Percentiles rank a stretch among this genome's conserved stretches.
Evolutionary conservation across 345 rosid species (phyloP).

Genomic region (Citrus maxima): DNA sequence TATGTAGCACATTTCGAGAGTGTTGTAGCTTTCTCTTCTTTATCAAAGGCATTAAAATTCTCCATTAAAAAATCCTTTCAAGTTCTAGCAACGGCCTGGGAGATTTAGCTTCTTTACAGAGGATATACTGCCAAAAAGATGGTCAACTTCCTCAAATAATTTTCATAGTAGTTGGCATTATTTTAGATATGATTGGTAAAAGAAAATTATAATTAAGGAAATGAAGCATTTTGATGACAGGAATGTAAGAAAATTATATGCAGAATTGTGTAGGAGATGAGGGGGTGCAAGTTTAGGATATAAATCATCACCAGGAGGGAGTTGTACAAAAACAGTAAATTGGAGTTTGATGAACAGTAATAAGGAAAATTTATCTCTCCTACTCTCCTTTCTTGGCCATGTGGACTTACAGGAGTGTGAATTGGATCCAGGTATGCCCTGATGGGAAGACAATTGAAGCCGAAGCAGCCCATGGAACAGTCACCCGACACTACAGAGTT

Average conservation of each 20-base stretch:
- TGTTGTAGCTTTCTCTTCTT: neutral
- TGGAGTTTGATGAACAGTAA: neutral
- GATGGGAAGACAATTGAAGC: slow-evolving; percentile 99
- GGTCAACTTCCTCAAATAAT: neutral
- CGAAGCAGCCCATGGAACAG: slow-evolving; percentile 99
- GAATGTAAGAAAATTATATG: neutral
- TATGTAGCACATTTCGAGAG: neutral
- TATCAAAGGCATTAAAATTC: neutral
- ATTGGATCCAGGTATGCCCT: slow-evolving; percentile 76
- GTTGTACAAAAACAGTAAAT: neutral
- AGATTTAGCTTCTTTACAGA: neutral
- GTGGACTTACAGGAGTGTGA: neutral
- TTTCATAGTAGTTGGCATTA: neutral
- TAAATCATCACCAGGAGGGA: neutral
- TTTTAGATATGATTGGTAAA: neutral
- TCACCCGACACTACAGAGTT: slow-evolving; percentile 93
- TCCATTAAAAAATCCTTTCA: neutral
- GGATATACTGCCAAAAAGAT: neutral
- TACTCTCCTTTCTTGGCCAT: neutral
- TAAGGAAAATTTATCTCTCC: neutral
- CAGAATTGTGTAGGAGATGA: neutral
- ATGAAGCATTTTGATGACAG: neutral
- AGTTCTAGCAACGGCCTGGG: neutral
- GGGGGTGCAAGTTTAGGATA: neutral
- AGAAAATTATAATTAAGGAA: neutral